Percentiles rank a stretch among this genome's conserved stretches.
These are phyloP conservation scores for Clitopilus hobsonii DNA, from an alignment of 768 basidiomycete genomes.

Conservation along the genomic window DNA sequence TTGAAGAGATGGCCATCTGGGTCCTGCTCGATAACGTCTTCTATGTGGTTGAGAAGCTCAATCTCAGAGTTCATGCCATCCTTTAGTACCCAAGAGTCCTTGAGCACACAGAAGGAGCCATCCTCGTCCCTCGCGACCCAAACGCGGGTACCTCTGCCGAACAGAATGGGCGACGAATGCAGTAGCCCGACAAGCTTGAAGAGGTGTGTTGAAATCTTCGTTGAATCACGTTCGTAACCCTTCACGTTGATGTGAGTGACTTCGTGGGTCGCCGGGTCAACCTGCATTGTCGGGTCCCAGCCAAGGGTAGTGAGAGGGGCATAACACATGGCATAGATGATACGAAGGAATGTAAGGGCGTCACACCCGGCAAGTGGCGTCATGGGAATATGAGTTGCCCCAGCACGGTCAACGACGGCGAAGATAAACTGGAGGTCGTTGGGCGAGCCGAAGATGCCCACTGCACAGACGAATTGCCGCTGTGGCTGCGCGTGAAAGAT, in stretches of 20 bases:
- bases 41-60: neutral
- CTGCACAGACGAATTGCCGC: neutral
- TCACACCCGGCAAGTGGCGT: neutral
- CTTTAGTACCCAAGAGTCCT: conserved; percentile 7
- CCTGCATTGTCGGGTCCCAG: neutral
- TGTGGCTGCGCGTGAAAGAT: neutral
- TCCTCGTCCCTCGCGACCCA: conserved; percentile 8
- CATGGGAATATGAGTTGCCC: neutral
- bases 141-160: conserved; percentile 7
- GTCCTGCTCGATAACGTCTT: neutral
- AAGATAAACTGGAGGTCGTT: neutral
- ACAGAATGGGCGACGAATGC: conserved; percentile 8
- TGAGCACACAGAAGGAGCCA: conserved; percentile 6
- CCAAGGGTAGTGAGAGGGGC: neutral
- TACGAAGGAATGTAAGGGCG: neutral
- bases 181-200: conserved; percentile 6
- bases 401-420: neutral
- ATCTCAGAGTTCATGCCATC: neutral
- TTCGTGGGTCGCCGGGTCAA: neutral
- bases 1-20: conserved; percentile 3
- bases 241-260: neutral
- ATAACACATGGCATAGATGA: neutral
- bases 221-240: neutral
- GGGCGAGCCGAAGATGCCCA: neutral
- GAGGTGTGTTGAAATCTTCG: neutral